Conservation (phyloP, 306 rosid species). For the Medicago truncatula region MtrunA17r5.0-ANR NC_053043.1:5885001-5885500, state of each 20-base stretch:
- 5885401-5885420: conserved; percentile 16
- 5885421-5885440: conserved; percentile 24
- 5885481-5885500: conserved; percentile 88
- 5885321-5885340: conserved; percentile 63
- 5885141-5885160: conserved; percentile 85
- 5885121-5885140: conserved; percentile 55
- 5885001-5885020: conserved; percentile 73
- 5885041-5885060: conserved; percentile 48
- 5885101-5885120: neutral
- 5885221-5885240: conserved; percentile 89
- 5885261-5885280: conserved; percentile 66
- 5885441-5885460: neutral
- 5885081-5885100: neutral
- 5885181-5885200: conserved; percentile 79
- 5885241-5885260: conserved; percentile 57
- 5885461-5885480: conserved; percentile 77
- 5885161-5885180: conserved; percentile 63
- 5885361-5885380: conserved; percentile 95
- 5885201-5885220: conserved; percentile 75
- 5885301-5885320: conserved; percentile 61
- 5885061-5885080: neutral
- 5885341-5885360: conserved; percentile 73
- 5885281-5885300: conserved; percentile 75
- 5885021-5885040: conserved; percentile 87
- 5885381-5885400: conserved; percentile 16